These are phyloP conservation scores for Heliocybe sulcata DNA, from an alignment of 1,284 basidiomycete genomes.

Conservation along the genomic window DNA sequence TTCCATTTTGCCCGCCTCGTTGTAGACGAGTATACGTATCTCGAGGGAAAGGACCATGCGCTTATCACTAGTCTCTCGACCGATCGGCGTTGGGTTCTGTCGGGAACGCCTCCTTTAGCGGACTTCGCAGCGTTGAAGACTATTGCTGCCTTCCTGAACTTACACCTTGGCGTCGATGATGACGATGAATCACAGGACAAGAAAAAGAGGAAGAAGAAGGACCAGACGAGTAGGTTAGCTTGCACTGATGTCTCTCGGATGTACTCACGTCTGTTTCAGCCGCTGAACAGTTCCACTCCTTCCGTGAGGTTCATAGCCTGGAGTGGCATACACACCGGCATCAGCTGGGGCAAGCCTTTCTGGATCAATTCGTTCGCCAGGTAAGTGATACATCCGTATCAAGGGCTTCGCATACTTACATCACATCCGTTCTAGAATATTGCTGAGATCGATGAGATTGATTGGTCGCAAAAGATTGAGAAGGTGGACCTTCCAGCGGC, in stretches of 20 bases:
- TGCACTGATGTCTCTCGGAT: slow-evolving; percentile 6
- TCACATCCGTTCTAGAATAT: slow-evolving; percentile 58
- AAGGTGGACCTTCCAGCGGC: slow-evolving; percentile 81
- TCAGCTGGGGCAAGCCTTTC: slow-evolving; percentile 77
- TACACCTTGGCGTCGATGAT: slow-evolving; percentile 88
- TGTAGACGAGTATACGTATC: slow-evolving; percentile 94
- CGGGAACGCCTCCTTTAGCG: slow-evolving; percentile 89
- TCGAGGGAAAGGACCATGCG: slow-evolving; percentile 74
- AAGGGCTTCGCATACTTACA: slow-evolving; percentile 2
- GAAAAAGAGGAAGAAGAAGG: slow-evolving; percentile 74
- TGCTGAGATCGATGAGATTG: slow-evolving; percentile 95
- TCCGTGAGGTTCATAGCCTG: slow-evolving; percentile 87
- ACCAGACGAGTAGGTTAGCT: slow-evolving; percentile 67
- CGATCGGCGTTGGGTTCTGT: slow-evolving; percentile 89
- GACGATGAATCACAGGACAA: slow-evolving; percentile 76
- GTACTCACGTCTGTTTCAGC: slow-evolving; percentile 32
- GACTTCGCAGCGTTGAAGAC: slow-evolving; percentile 90
- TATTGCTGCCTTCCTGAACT: slow-evolving; percentile 79
- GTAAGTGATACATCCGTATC: slow-evolving; percentile 29
- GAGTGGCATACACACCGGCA: slow-evolving; percentile 91
- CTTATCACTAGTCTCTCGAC: slow-evolving; percentile 76
- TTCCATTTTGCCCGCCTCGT: slow-evolving; percentile 88
- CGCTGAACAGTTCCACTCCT: slow-evolving; percentile 92
- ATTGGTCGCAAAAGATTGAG: slow-evolving; percentile 64
- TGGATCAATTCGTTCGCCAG: slow-evolving; percentile 81